phyloP scores from a whole-genome alignment of 2,329 filamentous ascomycete species.

The Aspergillus neotritici region DNA sequence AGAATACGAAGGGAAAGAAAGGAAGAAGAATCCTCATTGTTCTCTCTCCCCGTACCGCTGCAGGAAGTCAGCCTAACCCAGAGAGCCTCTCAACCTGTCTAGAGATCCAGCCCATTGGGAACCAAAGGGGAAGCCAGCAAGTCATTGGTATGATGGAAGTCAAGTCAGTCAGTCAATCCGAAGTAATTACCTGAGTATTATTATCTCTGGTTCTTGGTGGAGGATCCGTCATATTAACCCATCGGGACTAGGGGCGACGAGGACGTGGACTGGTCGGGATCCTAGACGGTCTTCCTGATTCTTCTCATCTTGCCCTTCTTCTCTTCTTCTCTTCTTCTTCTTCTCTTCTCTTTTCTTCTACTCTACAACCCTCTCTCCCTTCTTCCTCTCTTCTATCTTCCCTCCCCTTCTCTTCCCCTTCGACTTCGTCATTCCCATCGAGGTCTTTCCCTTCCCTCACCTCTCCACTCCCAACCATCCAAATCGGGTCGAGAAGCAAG shows the following conservation, averaged over 20 bases:
- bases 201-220: constrained; percentile 24
- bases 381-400: constrained; percentile 13
- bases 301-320: constrained; percentile 15
- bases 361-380: constrained; percentile 7
- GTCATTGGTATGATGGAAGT: no score
- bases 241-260: constrained; percentile 36
- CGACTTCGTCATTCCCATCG: constrained; percentile 5
- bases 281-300: constrained; percentile 28
- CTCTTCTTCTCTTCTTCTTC: constrained; percentile 19
- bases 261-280: constrained; percentile 31
- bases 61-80: no score
- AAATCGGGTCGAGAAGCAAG: no score
- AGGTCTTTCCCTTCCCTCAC: constrained; percentile 9
- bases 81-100: no score
- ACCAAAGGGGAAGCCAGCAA: no score
- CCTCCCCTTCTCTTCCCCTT: constrained; percentile 7
- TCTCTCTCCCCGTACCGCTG: background rate
- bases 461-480: background rate
- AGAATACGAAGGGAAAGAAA: background rate
- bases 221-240: constrained; percentile 39
- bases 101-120: no score
- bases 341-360: constrained; percentile 8
- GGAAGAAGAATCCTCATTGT: constrained; percentile 1
- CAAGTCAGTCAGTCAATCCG: no score
- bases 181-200: no score